Percentiles rank a stretch among this genome's conserved stretches.
phyloP scores from a whole-genome alignment of 2,329 filamentous ascomycete genomes.

The Aspergillus versicolor region DNA sequence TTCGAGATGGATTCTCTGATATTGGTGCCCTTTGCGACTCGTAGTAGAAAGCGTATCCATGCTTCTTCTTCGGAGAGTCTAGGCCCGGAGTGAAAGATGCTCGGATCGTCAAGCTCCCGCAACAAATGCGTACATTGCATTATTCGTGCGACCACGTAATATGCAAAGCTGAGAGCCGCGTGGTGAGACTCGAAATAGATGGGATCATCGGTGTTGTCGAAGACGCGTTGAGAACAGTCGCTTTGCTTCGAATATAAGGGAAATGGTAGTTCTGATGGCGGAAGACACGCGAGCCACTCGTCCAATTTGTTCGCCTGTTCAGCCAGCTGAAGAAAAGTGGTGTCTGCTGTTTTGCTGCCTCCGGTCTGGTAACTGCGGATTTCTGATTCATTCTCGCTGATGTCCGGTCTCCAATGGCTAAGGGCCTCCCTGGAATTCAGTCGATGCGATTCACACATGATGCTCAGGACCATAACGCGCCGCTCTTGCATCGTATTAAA shows the following conservation, averaged over 20 bases:
- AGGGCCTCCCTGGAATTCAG: conserved; percentile 15
- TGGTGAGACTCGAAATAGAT: conserved; percentile 21
- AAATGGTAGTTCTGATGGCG: conserved; percentile 17
- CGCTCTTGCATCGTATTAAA: conserved; percentile 13
- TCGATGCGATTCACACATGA: conserved; percentile 26
- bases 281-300: conserved; percentile 19
- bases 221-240: too few species aligned
- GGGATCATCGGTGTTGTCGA: not conserved
- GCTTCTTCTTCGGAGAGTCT: conserved; percentile 6
- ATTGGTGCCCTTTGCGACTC: conserved; percentile 16
- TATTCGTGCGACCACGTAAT: conserved; percentile 22
- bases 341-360: too few species aligned
- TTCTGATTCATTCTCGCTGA: too few species aligned
- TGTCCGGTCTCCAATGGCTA: conserved; percentile 6
- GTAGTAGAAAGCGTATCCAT: conserved; percentile 17
- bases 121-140: conserved; percentile 22
- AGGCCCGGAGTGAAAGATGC: not conserved
- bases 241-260: not conserved
- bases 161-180: conserved; percentile 26
- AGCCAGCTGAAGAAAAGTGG: not conserved
- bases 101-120: not conserved
- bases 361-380: too few species aligned
- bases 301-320: conserved; percentile 13
- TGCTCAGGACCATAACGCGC: conserved; percentile 19
- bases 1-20: conserved; percentile 13